phyloP scores from a whole-genome alignment of 257 asterid genomes.

The Cordia subcordata region DNA sequence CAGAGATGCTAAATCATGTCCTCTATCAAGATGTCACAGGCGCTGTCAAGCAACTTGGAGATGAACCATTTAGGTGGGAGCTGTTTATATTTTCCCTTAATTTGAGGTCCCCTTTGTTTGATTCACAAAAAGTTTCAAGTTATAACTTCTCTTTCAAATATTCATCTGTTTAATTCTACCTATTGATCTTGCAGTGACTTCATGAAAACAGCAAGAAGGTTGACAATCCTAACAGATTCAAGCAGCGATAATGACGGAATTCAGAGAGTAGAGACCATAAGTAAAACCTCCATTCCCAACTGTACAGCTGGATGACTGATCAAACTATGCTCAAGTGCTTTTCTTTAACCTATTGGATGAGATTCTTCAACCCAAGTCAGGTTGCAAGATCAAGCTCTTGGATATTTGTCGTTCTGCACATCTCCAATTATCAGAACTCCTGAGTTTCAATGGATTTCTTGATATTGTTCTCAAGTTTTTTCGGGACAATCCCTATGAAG shows the following conservation, averaged over 20 bases:
- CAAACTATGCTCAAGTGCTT: constrained; percentile 22
- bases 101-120: neutral
- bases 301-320: constrained; percentile 24
- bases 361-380: neutral
- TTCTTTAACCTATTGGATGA: constrained; percentile 3
- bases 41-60: constrained; percentile 50
- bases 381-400: neutral
- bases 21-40: constrained; percentile 54
- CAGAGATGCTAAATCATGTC: constrained; percentile 51
- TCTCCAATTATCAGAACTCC: neutral
- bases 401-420: neutral
- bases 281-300: constrained; percentile 13
- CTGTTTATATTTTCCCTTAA: neutral
- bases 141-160: neutral
- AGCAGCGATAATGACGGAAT: constrained; percentile 48
- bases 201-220: constrained; percentile 46
- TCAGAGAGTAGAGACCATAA: constrained; percentile 25
- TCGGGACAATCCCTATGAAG: constrained; percentile 19
- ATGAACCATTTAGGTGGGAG: constrained; percentile 62
- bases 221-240: constrained; percentile 53
- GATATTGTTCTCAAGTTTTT: constrained; percentile 5
- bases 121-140: neutral
- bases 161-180: neutral
- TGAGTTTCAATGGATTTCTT: neutral
- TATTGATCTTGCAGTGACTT: constrained; percentile 46